Base-by-base conservation (phyloP, 768 basidiomycete genomes). In the Suillus sp. region DNA sequence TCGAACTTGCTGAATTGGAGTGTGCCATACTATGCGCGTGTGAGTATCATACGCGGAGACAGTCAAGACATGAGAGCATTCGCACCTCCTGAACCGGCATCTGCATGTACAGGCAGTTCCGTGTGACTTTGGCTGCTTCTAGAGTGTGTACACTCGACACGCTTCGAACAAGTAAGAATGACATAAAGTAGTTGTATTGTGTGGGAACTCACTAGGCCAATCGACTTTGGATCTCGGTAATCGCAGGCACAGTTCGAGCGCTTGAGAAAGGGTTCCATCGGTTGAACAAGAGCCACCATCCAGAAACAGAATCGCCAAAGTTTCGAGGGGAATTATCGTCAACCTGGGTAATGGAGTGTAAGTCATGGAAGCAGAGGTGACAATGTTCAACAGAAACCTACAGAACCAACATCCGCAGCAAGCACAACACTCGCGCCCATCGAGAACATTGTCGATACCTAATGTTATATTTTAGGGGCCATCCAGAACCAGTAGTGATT, bases 311-410 rank as follows among this genome's bases (percentile, higher is more conserved):
- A 70, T 99, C 97, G 6, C 97, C 95, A 75, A 96, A 97, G 68
- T 92, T 90, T 60, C 97, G 84, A 0, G 96, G 95, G 1, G 93
- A 93, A 63, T 96, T 98, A 72, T 99, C 97, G 70, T 98, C 96
- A 63, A 96, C 82, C 86, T 93, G 72, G 1, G 37, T 43, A 34
- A 18, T 55, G 50, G 59, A 62, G 50, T 51, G 20, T 59, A 32
- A 27, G 59, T 35, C 55, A 7, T 62, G 25, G 11, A 38, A 27
- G 53, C 37, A 27, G n/a, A 61, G 43, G 38, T 40, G 13, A 38
- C 16, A 34, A 66, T 18, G n/a, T n/a, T 13, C 50, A 30, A 27
- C n/a, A 32, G 4, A 16, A 1, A 78, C 88, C 70, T 74, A 93
- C 93, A 35, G 90, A 86, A 65, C 93, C 96, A 59, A 99, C 97